Percentiles rank a stretch among this genome's conserved stretches.
Evolutionary conservation across 257 asterid species (phyloP).

Genomic region (Lantana camara): DNA sequence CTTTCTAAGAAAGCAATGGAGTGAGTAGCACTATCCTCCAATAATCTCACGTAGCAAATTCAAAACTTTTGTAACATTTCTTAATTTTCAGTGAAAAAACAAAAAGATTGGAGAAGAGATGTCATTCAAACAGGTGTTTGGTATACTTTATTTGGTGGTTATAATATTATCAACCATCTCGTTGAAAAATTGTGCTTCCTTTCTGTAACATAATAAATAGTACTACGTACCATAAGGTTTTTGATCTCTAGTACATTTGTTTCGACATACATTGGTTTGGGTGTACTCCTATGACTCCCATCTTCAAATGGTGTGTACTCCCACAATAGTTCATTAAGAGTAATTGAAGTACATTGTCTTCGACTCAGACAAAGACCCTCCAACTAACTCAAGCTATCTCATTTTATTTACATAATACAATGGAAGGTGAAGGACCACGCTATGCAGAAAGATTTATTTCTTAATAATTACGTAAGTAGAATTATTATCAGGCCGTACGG

Average conservation of each 20-base stretch:
- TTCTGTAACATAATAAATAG: background rate
- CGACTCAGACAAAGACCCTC: background rate
- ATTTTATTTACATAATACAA: no score
- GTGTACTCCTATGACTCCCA: background rate
- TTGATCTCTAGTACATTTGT: background rate
- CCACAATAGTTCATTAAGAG: background rate
- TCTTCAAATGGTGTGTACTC: slow-evolving; percentile 10
- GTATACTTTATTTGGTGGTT: slow-evolving; percentile 10
- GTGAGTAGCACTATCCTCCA: slow-evolving; percentile 21
- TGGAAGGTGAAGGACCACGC: no score
- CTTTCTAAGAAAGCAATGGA: background rate
- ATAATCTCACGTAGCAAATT: slow-evolving; percentile 14
- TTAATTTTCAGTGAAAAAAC: background rate
- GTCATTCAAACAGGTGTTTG: slow-evolving; percentile 25
- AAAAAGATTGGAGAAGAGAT: background rate
- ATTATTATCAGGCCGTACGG: no score
- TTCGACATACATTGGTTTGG: background rate
- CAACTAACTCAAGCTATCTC: no score
- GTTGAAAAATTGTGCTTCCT: background rate
- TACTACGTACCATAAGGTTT: slow-evolving; percentile 21
- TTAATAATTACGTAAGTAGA: no score
- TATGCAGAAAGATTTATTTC: no score
- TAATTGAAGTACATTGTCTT: background rate
- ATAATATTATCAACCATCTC: slow-evolving; percentile 19
- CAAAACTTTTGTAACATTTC: background rate